A percentile compares a stretch with the other conserved stretches of the same genome.
phyloP scores from a whole-genome alignment of 495 filamentous ascomycete genomes.

The Penicillium steckii region DNA sequence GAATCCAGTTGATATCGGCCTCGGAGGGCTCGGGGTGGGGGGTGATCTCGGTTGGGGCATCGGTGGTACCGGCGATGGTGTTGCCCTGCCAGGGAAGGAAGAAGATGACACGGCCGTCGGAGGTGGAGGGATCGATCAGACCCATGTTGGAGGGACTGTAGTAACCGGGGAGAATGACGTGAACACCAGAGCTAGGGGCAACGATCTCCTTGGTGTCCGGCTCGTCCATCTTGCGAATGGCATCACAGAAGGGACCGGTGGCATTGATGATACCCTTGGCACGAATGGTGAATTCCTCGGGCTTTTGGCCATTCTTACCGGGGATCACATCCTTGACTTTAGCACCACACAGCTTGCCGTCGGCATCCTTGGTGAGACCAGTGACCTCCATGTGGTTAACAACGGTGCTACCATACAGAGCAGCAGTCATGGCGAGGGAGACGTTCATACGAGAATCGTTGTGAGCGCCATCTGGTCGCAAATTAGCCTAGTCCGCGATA shows the following conservation, averaged over 20 bases:
- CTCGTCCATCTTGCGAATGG: conserved; percentile 88
- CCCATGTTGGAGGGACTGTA: conserved; percentile 96
- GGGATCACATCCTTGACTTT: conserved; percentile 71
- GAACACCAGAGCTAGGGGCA: conserved; percentile 89
- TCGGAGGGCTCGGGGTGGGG: conserved; percentile 87
- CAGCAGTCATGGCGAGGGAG: conserved; percentile 91
- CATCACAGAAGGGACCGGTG: conserved; percentile 93
- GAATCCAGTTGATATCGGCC: conserved; percentile 94
- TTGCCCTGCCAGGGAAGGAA: conserved; percentile 99
- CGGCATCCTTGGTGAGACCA: conserved; percentile 72
- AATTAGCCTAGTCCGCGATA: too few relatives aligned
- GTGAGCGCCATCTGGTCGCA: conserved; percentile 79
- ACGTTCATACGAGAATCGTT: conserved; percentile 99
- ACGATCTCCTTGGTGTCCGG: conserved; percentile 79
- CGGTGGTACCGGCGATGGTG: conserved; percentile 96
- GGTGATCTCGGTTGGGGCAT: conserved; percentile 77
- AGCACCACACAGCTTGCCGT: conserved; percentile 80
- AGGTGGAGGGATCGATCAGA: conserved; percentile 90
- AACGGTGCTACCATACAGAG: conserved; percentile 87
- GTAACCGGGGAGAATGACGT: conserved; percentile 93
- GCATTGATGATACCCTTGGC: conserved; percentile 96
- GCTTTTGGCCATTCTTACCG: conserved; percentile 51
- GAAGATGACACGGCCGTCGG: conserved; percentile 96
- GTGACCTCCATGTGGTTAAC: conserved; percentile 94
- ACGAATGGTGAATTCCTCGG: conserved; percentile 68